These are phyloP conservation scores for Candida caryicola DNA, from an alignment of 805 yeast genomes.

Conservation along the genomic window DNA sequence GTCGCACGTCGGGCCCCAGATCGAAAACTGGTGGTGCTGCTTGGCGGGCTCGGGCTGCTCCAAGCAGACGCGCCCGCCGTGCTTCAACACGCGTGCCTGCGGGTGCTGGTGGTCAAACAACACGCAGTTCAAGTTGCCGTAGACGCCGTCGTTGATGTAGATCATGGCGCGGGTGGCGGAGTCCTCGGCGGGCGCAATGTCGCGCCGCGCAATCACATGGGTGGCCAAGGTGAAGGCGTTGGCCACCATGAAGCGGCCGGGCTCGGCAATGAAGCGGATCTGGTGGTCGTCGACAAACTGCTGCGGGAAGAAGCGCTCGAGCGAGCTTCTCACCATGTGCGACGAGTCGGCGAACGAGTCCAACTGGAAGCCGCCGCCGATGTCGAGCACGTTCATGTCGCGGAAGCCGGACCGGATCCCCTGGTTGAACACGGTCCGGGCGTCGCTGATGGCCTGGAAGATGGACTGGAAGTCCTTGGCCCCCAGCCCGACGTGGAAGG, in stretches of 20 bases:
- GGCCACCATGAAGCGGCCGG: constrained; percentile 88
- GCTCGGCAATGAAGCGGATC: constrained; percentile 75
- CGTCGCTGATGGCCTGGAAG: constrained; percentile 67
- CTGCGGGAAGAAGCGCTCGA: constrained; percentile 60
- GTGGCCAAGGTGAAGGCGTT: constrained; percentile 81
- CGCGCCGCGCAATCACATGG: constrained; percentile 82
- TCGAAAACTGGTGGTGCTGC: constrained; percentile 48
- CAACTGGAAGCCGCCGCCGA: constrained; percentile 90
- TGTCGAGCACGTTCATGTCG: constrained; percentile 61
- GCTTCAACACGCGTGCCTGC: constrained; percentile 60
- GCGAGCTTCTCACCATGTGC: constrained; percentile 49
- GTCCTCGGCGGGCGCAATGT: constrained; percentile 17
- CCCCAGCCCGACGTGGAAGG: constrained; percentile 96
- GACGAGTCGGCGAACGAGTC: constrained; percentile 62
- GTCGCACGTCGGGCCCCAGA: constrained; percentile 99
- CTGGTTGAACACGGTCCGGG: constrained; percentile 62
- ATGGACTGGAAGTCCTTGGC: constrained; percentile 70
- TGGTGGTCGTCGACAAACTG: constrained; percentile 20
- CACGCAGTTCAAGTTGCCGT: constrained; percentile 93
- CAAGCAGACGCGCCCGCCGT: constrained; percentile 16
- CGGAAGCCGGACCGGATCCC: constrained; percentile 46
- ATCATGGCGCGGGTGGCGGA: constrained; percentile 52
- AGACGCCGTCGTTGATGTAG: constrained; percentile 91
- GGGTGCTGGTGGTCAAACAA: constrained; percentile 89
- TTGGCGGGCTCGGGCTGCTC: constrained; percentile 16